These are phyloP conservation scores for Gaeumannomyces sp. DNA, from an alignment of 2,329 filamentous ascomycete species.

Conservation along the genomic window DNA sequence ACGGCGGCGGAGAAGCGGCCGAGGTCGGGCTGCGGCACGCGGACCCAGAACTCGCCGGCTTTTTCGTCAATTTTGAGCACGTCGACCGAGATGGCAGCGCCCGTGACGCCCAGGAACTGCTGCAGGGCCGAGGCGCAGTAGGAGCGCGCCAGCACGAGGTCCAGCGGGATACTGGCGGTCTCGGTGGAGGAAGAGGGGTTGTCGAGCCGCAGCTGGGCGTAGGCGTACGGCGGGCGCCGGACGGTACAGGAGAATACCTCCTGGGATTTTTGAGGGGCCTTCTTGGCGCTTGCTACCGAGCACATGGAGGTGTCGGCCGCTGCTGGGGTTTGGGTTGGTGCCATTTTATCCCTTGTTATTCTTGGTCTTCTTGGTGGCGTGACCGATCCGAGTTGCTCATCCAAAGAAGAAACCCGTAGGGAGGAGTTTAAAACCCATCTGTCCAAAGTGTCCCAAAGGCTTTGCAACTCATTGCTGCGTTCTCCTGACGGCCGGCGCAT, in stretches of 20 bases:
- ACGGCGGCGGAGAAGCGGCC: slow-evolving; percentile 56
- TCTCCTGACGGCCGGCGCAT: not conserved
- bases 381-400: too few relatives aligned
- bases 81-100: slow-evolving; percentile 61
- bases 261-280: slow-evolving; percentile 12
- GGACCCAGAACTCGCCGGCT: slow-evolving; percentile 53
- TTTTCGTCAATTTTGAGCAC: slow-evolving; percentile 54
- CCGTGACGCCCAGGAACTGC: slow-evolving; percentile 65
- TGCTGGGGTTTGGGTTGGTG: not conserved
- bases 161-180: slow-evolving; percentile 32
- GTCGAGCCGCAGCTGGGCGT: slow-evolving; percentile 47
- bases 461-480: not conserved
- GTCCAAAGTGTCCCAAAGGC: not conserved
- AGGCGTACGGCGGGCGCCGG: slow-evolving; percentile 46
- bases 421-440: too few relatives aligned
- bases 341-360: slow-evolving; percentile 1
- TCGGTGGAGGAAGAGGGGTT: slow-evolving; percentile 12
- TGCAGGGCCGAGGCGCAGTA: slow-evolving; percentile 58
- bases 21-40: slow-evolving; percentile 56
- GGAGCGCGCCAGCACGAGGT: slow-evolving; percentile 55
- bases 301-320: not conserved
- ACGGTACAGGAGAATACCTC: slow-evolving; percentile 47
- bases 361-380: too few relatives aligned
- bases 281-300: slow-evolving; percentile 8
- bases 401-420: too few relatives aligned